Percentiles rank a stretch among this genome's conserved stretches.
These are phyloP conservation scores for Chrysanthemum seticuspe DNA, from an alignment of 129 eudicot genomes.

Conservation along the genomic window DNA sequence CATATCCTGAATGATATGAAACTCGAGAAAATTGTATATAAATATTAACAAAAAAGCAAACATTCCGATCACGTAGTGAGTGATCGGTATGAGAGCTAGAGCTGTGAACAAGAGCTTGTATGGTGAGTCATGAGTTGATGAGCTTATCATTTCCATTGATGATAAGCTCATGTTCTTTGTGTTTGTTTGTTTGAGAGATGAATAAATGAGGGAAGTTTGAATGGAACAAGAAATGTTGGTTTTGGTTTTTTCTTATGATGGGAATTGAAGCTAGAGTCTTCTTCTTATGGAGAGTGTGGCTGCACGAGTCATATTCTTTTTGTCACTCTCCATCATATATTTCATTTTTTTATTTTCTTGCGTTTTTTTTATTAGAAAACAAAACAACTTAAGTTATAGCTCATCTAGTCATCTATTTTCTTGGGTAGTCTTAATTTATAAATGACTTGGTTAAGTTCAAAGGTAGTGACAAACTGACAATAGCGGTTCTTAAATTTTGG, in stretches of 20 bases:
- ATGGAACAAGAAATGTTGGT: neutral
- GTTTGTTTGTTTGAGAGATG: neutral
- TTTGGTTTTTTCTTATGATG: neutral
- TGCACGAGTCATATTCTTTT: slow-evolving; percentile 14
- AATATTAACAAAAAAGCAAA: slow-evolving; percentile 20
- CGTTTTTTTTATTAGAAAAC: neutral
- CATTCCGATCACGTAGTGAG: slow-evolving; percentile 54
- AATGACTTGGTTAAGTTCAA: too few relatives aligned
- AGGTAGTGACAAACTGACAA: too few relatives aligned
- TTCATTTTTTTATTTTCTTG: neutral
- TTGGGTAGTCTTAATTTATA: too few relatives aligned
- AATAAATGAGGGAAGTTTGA: slow-evolving; percentile 21
- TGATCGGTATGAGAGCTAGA: slow-evolving; percentile 52
- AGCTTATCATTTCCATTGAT: slow-evolving; percentile 27
- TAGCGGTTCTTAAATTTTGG: too few relatives aligned
- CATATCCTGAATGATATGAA: slow-evolving; percentile 66
- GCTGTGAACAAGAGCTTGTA: slow-evolving; percentile 60
- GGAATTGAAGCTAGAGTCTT: neutral
- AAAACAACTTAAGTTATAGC: neutral
- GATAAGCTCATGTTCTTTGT: neutral
- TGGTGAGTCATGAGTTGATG: slow-evolving; percentile 46
- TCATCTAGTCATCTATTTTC: too few relatives aligned
- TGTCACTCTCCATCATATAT: neutral
- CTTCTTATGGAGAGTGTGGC: slow-evolving; percentile 13
- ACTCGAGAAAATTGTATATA: slow-evolving; percentile 65